Conservation (phyloP, 306 rosid species). For the Ormosia emarginata region DNA sequence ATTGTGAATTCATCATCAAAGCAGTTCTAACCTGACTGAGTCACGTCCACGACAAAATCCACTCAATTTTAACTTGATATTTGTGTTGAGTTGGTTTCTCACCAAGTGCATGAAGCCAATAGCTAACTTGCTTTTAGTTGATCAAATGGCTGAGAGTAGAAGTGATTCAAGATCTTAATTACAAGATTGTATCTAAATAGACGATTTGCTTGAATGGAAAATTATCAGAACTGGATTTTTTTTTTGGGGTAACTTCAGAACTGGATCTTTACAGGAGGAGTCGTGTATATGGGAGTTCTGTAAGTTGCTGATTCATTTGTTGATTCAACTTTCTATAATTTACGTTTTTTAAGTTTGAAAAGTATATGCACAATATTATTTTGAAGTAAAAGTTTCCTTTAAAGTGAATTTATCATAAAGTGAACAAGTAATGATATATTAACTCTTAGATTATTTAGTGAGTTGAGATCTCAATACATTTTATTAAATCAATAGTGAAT, state of each 20-base stretch:
- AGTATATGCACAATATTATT: no score
- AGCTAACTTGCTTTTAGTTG: slow-evolving; percentile 13
- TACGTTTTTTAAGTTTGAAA: no score
- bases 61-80: slow-evolving; percentile 20
- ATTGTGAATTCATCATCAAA: slow-evolving; percentile 10
- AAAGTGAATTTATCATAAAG: no score
- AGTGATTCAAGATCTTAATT: slow-evolving; percentile 16
- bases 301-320: background rate
- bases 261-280: background rate
- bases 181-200: slow-evolving; percentile 23
- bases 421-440: no score
- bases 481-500: no score
- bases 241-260: background rate
- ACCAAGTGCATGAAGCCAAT: slow-evolving; percentile 35
- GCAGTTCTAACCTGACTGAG: background rate
- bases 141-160: slow-evolving; percentile 5
- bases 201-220: slow-evolving; percentile 37
- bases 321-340: no score
- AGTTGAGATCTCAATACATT: no score
- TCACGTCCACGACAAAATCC: slow-evolving; percentile 25
- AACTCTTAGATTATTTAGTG: no score
- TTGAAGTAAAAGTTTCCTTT: no score
- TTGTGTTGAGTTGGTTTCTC: slow-evolving; percentile 56
- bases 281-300: background rate
- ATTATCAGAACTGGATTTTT: background rate